Evolutionary conservation across 495 filamentous ascomycete species (phyloP).

Genomic region (Chaetomium fimeti): DNA sequence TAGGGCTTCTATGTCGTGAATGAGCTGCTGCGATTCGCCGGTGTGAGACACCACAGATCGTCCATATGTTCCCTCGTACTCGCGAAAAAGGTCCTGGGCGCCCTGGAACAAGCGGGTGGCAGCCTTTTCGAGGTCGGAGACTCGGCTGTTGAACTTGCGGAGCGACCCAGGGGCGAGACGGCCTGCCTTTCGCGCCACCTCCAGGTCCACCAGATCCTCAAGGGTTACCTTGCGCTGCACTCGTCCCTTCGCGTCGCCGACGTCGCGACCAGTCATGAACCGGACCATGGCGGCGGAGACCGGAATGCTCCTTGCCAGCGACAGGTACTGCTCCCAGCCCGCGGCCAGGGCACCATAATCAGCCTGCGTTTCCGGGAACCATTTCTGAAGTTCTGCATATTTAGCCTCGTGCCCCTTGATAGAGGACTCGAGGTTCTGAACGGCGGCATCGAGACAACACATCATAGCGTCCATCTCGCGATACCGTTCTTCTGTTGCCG

Average conservation of each 20-base stretch:
- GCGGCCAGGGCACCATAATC: constrained; percentile 66
- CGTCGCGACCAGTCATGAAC: constrained; percentile 53
- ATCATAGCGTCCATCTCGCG: constrained; percentile 69
- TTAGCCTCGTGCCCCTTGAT: constrained; percentile 71
- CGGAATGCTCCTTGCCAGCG: constrained; percentile 60
- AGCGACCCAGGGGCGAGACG: constrained; percentile 47
- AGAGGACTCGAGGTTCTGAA: constrained; percentile 76
- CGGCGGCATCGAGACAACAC: constrained; percentile 69
- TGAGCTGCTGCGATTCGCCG: constrained; percentile 51
- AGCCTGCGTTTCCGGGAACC: constrained; percentile 66
- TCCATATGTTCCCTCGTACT: constrained; percentile 50
- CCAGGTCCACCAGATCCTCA: constrained; percentile 68
- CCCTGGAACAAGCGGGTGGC: constrained; percentile 46
- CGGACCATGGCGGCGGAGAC: constrained; percentile 50
- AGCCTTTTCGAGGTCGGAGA: constrained; percentile 48
- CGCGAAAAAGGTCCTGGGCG: constrained; percentile 47
- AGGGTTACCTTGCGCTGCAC: constrained; percentile 52
- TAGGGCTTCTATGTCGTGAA: constrained; percentile 83
- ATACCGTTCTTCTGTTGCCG: constrained; percentile 48
- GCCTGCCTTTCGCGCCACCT: constrained; percentile 64
- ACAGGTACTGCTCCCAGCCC: constrained; percentile 67
- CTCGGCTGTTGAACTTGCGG: constrained; percentile 46
- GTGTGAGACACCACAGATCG: constrained; percentile 43
- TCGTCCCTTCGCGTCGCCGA: constrained; percentile 41
- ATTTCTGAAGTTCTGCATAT: constrained; percentile 67